Conservation (phyloP, 306 rosid species). For the Lathyrus oleraceus region DNA sequence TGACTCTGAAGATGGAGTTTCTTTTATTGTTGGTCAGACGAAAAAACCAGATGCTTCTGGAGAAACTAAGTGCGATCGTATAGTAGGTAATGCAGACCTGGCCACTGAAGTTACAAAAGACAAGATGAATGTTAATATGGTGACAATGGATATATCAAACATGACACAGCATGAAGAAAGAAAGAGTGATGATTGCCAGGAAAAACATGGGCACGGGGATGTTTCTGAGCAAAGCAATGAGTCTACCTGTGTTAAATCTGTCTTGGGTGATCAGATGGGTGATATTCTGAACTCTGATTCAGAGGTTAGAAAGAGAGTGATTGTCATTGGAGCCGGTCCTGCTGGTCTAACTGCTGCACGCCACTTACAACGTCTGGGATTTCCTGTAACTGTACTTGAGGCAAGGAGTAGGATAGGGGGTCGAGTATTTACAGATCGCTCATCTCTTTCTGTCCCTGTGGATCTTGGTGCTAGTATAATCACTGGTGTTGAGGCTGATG, state of each 20-base stretch:
- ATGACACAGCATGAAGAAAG: constrained; percentile 36
- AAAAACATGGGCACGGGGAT: constrained; percentile 41
- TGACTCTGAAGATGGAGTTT: constrained; percentile 95
- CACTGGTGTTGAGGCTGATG: constrained; percentile 99
- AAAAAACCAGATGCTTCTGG: constrained; percentile 48
- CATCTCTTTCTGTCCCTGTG: constrained; percentile 92
- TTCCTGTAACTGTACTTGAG: constrained; percentile 74
- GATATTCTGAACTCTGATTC: constrained; percentile 43
- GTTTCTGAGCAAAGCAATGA: constrained; percentile 46
- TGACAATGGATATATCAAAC: constrained; percentile 35
- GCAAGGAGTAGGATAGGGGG: constrained; percentile 95
- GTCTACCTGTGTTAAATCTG: constrained; percentile 39
- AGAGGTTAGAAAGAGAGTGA: constrained; percentile 62
- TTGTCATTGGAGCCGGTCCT: constrained; percentile 97
- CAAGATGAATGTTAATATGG: constrained; percentile 26
- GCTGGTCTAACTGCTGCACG: constrained; percentile 98
- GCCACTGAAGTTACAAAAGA: constrained; percentile 46
- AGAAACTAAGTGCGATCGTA: constrained; percentile 45
- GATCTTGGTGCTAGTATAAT: constrained; percentile 99
- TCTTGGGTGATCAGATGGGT: constrained; percentile 43
- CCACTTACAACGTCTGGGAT: constrained; percentile 93
- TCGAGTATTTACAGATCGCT: constrained; percentile 84
- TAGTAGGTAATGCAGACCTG: constrained; percentile 35
- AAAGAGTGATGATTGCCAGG: constrained; percentile 37
- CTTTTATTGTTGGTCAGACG: constrained; percentile 72